phyloP scores from a whole-genome alignment of 306 rosid genomes.

The Dalbergia oliveri region DNA sequence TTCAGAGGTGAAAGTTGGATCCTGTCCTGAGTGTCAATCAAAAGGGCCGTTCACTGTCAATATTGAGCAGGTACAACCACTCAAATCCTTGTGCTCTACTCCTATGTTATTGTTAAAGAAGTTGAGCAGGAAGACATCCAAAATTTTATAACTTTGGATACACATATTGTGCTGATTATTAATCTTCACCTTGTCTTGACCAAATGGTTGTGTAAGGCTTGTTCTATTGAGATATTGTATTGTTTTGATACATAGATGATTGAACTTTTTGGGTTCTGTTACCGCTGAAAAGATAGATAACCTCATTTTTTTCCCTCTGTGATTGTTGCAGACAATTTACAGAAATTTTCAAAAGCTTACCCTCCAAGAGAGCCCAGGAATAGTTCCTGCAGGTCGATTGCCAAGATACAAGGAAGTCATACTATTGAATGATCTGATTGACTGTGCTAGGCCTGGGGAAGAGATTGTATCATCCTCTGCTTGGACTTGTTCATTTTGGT shows the following conservation, averaged over 20 bases:
- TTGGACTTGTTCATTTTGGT: slow-evolving; percentile 32
- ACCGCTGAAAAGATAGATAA: neutral
- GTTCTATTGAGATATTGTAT: slow-evolving; percentile 5
- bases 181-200: neutral
- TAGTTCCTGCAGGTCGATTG: slow-evolving; percentile 97
- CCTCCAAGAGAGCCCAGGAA: slow-evolving; percentile 99
- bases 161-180: neutral
- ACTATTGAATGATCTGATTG: slow-evolving; percentile 92
- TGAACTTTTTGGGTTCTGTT: neutral
- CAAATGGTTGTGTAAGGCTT: neutral
- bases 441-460: slow-evolving; percentile 99
- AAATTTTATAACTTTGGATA: neutral
- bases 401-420: slow-evolving; percentile 99
- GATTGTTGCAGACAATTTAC: slow-evolving; percentile 80
- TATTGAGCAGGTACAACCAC: slow-evolving; percentile 81
- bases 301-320: slow-evolving; percentile 27
- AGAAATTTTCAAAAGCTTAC: slow-evolving; percentile 97
- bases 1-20: slow-evolving; percentile 97
- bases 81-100: neutral
- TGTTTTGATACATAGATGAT: slow-evolving; percentile 10
- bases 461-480: slow-evolving; percentile 74
- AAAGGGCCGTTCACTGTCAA: slow-evolving; percentile 95
- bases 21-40: slow-evolving; percentile 98
- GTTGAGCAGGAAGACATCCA: neutral
- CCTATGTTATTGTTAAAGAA: neutral